phyloP scores from a whole-genome alignment of 2,329 filamentous ascomycete genomes.

The Cryphonectria naterciae region DNA sequence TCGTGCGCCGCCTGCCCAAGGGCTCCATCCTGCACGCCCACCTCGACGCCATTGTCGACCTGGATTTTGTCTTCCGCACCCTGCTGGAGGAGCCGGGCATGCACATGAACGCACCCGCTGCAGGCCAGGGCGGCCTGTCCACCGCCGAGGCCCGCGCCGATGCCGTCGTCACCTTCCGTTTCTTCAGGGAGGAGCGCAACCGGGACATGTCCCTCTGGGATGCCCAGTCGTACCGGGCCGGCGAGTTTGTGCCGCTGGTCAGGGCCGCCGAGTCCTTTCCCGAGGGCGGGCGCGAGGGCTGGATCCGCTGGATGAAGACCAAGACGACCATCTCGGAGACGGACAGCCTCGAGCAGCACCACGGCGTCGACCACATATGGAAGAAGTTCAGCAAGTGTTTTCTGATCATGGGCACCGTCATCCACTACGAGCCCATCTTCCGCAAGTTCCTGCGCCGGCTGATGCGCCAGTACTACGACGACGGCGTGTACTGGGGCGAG shows the following conservation, averaged over 20 bases:
- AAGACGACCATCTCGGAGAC: slow-evolving; percentile 72
- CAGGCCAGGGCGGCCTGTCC: slow-evolving; percentile 49
- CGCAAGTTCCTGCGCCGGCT: slow-evolving; percentile 74
- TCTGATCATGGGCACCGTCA: slow-evolving; percentile 70
- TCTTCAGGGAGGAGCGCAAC: slow-evolving; percentile 48
- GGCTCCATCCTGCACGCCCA: slow-evolving; percentile 86
- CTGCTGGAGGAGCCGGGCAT: slow-evolving; percentile 75
- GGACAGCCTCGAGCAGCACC: slow-evolving; percentile 79
- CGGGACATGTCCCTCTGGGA: slow-evolving; percentile 63
- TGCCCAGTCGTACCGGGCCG: slow-evolving; percentile 60
- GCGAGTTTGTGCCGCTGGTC: slow-evolving; percentile 60
- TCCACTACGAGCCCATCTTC: slow-evolving; percentile 91
- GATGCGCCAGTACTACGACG: slow-evolving; percentile 71
- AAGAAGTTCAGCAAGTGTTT: slow-evolving; percentile 79
- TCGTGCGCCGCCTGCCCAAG: slow-evolving; percentile 86
- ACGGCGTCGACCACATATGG: slow-evolving; percentile 85
- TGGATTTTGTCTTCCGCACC: slow-evolving; percentile 76
- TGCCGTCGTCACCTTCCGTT: slow-evolving; percentile 65
- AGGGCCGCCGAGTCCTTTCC: slow-evolving; percentile 77
- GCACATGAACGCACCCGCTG: slow-evolving; percentile 65
- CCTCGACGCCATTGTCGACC: slow-evolving; percentile 87
- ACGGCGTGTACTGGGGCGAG: slow-evolving; percentile 86
- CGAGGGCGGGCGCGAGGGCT: slow-evolving; percentile 69
- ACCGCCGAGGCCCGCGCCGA: slow-evolving; percentile 57
- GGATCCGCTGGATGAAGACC: slow-evolving; percentile 75